Evolutionary conservation across 179 eudicot species (phyloP).

Genomic region (Patellifolia procumbens): DNA sequence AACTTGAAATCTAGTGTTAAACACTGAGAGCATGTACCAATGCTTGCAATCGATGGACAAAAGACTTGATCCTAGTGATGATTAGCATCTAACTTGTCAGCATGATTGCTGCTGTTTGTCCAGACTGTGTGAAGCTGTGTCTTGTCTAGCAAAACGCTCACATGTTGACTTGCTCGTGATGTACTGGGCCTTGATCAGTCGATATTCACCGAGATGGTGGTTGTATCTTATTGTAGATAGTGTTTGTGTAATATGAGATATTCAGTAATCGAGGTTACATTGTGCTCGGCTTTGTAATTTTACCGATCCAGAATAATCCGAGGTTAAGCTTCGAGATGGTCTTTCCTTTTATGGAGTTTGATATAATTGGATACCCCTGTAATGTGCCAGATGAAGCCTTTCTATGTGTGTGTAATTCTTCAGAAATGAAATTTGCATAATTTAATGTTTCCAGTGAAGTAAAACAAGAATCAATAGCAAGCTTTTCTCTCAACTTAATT

Average conservation of each 20-base stretch:
- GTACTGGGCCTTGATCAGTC: not conserved
- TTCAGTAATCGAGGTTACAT: not conserved
- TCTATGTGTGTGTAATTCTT: too few relatives aligned
- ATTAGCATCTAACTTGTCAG: conserved; percentile 6
- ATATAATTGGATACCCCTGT: not conserved
- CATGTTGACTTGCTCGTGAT: conserved; percentile 6
- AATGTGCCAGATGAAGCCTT: not conserved
- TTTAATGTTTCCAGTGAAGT: too few relatives aligned
- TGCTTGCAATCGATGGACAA: conserved; percentile 8
- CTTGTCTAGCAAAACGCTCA: not conserved
- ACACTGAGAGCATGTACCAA: not conserved
- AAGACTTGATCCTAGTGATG: not conserved
- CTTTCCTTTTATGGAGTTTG: not conserved
- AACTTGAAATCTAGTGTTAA: not conserved
- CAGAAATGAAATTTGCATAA: too few relatives aligned
- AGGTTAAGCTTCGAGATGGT: not conserved
- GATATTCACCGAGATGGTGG: conserved; percentile 8
- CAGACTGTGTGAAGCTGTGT: not conserved
- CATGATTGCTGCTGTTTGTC: not conserved
- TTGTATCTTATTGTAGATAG: not conserved
- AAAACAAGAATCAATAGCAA: too few relatives aligned
- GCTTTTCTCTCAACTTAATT: too few relatives aligned
- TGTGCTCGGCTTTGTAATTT: not conserved
- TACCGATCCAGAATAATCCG: not conserved
- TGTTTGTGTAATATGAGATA: not conserved